Percentiles rank a stretch among this genome's conserved stretches.
phyloP scores from a whole-genome alignment of 441 rosid genomes.

The Erodium texanum region DNA sequence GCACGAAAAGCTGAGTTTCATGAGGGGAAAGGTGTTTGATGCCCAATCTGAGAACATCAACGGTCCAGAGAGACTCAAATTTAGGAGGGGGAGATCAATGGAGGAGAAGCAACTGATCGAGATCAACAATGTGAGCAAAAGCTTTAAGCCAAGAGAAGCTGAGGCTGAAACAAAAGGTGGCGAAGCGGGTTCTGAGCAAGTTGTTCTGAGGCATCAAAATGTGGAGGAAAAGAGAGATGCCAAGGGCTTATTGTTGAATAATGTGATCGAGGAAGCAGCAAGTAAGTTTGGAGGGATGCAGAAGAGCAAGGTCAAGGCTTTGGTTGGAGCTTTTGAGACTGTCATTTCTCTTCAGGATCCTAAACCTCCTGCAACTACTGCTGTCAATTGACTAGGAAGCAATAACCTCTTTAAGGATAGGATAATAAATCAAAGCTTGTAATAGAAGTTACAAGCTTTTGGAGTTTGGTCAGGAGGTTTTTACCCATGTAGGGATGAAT shows the following conservation, averaged over 20 bases:
- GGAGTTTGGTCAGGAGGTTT: neutral
- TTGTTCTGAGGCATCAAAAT: constrained; percentile 65
- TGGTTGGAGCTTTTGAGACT: constrained; percentile 90
- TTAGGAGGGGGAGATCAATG: constrained; percentile 2
- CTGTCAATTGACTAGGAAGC: neutral
- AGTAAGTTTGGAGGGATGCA: constrained; percentile 59
- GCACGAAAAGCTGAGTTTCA: no score
- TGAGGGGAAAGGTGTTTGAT: no score
- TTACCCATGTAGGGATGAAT: neutral
- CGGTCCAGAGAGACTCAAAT: no score
- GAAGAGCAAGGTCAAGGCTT: constrained; percentile 84
- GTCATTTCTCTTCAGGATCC: constrained; percentile 75
- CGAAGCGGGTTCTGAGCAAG: constrained; percentile 23
- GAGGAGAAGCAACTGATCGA: constrained; percentile 30
- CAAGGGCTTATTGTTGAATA: constrained; percentile 43
- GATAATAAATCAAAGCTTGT: neutral
- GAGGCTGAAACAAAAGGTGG: constrained; percentile 19
- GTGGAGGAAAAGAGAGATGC: constrained; percentile 46
- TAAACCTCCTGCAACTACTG: constrained; percentile 20
- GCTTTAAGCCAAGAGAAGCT: constrained; percentile 37
- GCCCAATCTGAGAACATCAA: no score
- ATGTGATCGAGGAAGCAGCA: constrained; percentile 86
- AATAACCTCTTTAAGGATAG: neutral
- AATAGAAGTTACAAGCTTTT: constrained; percentile 1
- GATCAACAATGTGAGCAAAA: constrained; percentile 25